Percentiles rank a stretch among this genome's conserved stretches.
Evolutionary conservation across 2,329 filamentous ascomycete species (phyloP).

Genomic region (Arthrobotrys musiformis): DNA sequence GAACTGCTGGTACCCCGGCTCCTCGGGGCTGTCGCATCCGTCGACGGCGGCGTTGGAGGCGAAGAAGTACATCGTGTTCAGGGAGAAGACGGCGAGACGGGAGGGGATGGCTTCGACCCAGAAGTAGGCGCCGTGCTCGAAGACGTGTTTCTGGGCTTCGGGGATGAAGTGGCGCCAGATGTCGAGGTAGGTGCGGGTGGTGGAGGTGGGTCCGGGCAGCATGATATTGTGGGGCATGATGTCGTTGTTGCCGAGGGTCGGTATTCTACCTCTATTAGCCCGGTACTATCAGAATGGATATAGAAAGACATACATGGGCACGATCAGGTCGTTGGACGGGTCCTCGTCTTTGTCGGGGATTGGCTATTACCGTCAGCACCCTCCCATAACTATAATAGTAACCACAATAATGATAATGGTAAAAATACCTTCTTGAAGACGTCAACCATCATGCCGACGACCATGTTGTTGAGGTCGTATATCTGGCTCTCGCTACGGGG

Average conservation of each 20-base stretch:
- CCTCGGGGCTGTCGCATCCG: constrained; percentile 79
- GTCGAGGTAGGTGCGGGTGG: constrained; percentile 79
- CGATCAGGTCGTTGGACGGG: constrained; percentile 70
- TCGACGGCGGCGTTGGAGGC: constrained; percentile 92
- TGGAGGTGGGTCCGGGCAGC: constrained; percentile 82
- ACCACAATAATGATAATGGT: background rate
- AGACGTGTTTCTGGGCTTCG: constrained; percentile 88
- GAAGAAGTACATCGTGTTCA: constrained; percentile 98
- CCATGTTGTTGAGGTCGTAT: constrained; percentile 77
- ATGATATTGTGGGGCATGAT: constrained; percentile 97
- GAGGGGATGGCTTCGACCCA: constrained; percentile 89
- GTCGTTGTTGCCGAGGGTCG: constrained; percentile 96
- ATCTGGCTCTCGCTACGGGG: constrained; percentile 82
- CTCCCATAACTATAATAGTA: background rate
- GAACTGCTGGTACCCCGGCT: constrained; percentile 93
- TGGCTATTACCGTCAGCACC: constrained; percentile 17
- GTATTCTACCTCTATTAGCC: constrained; percentile 69
- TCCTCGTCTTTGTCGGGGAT: constrained; percentile 63
- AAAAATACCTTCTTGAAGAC: constrained; percentile 70
- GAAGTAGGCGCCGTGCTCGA: constrained; percentile 94
- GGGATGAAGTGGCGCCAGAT: constrained; percentile 91
- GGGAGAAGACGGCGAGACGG: constrained; percentile 84
- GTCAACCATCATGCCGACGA: constrained; percentile 80
- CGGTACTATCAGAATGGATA: background rate
- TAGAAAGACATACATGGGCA: constrained; percentile 68